A percentile compares a stretch with the other conserved stretches of the same genome.
Evolutionary conservation across 1,284 basidiomycete genomes (phyloP).

Genomic region (Coniophora puteana): DNA sequence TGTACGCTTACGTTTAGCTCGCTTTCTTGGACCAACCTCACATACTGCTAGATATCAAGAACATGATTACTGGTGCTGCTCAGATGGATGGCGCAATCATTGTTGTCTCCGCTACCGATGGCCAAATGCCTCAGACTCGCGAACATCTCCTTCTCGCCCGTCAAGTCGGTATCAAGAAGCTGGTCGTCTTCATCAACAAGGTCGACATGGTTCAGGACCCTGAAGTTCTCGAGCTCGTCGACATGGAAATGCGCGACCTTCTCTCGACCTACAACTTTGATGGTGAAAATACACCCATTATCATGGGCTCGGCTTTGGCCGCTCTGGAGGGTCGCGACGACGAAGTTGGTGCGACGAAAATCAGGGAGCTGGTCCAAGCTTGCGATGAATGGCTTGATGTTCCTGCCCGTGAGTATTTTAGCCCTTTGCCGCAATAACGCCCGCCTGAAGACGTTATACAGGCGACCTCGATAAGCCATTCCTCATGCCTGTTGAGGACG

Average conservation of each 20-base stretch:
- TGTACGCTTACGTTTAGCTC: slow-evolving; percentile 44
- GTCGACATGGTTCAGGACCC: slow-evolving; percentile 95
- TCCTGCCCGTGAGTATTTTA: slow-evolving; percentile 68
- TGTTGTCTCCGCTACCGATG: slow-evolving; percentile 98
- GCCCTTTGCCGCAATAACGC: background rate
- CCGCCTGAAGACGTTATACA: slow-evolving; percentile 21
- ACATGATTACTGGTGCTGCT: slow-evolving; percentile 99
- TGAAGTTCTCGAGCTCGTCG: slow-evolving; percentile 99
- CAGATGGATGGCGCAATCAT: slow-evolving; percentile 99
- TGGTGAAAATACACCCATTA: slow-evolving; percentile 94
- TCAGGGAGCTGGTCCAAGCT: slow-evolving; percentile 81
- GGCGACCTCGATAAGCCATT: slow-evolving; percentile 98
- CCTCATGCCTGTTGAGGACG: slow-evolving; percentile 96
- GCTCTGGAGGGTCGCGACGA: slow-evolving; percentile 86
- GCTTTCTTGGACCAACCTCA: slow-evolving; percentile 6
- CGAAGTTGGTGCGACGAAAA: slow-evolving; percentile 81
- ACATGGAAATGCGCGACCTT: slow-evolving; percentile 99
- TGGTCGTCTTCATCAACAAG: slow-evolving; percentile 99
- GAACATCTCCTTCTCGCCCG: slow-evolving; percentile 97
- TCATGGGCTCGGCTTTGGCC: slow-evolving; percentile 95
- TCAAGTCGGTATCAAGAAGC: slow-evolving; percentile 97
- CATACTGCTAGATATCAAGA: slow-evolving; percentile 73
- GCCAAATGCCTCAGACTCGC: slow-evolving; percentile 99
- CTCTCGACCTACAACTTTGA: slow-evolving; percentile 92
- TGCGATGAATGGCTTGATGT: slow-evolving; percentile 97